phyloP scores from a whole-genome alignment of 371 early-diverging fungal species.

The Rhizomucor pusillus region DNA sequence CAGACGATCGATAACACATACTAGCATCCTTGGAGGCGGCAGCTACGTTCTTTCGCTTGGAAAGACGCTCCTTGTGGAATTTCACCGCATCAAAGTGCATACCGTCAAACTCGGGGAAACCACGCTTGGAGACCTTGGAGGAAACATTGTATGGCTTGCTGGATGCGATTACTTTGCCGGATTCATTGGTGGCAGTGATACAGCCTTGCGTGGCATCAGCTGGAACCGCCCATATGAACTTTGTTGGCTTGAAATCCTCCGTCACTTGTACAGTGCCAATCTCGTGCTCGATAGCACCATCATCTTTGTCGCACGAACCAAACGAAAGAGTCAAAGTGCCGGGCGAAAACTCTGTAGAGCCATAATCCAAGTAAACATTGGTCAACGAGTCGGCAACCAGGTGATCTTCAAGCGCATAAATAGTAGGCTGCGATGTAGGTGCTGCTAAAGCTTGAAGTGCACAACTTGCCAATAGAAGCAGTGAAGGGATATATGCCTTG shows the following conservation, averaged over 20 bases:
- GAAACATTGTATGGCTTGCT: slow-evolving; percentile 12
- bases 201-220: slow-evolving; percentile 17
- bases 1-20: neutral
- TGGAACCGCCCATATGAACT: slow-evolving; percentile 27
- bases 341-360: slow-evolving; percentile 5
- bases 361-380: slow-evolving; percentile 27
- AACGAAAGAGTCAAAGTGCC: slow-evolving; percentile 13
- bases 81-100: slow-evolving; percentile 31
- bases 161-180: slow-evolving; percentile 18
- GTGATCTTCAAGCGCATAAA: slow-evolving; percentile 7
- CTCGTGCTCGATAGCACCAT: slow-evolving; percentile 4
- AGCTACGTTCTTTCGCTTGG: slow-evolving; percentile 15
- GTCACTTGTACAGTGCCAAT: slow-evolving; percentile 16
- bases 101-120: slow-evolving; percentile 21
- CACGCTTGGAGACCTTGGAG: slow-evolving; percentile 20
- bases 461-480: slow-evolving; percentile 23
- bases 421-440: slow-evolving; percentile 5
- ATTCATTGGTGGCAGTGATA: slow-evolving; percentile 14
- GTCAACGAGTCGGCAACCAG: slow-evolving; percentile 19
- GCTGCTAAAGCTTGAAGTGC: slow-evolving; percentile 26
- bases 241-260: slow-evolving; percentile 17
- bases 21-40: slow-evolving; percentile 17
- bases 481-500: slow-evolving; percentile 10
- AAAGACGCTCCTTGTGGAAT: slow-evolving; percentile 19
- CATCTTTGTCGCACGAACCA: slow-evolving; percentile 17